Evolutionary conservation across 179 eudicot species (phyloP), one percentile per base, ranked within the genome.

Genomic region (Drosera spatulata): DNA sequence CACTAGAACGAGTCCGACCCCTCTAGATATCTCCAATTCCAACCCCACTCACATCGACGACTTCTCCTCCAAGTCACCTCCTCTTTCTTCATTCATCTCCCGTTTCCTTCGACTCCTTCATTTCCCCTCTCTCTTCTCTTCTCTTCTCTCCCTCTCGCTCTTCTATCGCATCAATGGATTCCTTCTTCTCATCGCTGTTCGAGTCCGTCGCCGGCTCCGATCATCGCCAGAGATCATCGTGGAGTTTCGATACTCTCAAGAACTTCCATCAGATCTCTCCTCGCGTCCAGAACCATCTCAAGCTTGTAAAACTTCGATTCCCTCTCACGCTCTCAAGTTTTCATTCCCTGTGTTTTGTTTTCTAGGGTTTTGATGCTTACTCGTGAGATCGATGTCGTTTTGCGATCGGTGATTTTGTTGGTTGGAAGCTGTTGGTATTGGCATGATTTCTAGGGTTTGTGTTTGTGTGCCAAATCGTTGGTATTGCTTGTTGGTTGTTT

Each of bases 211-310:
- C 87, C 10, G 81, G 69, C 58, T 65, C 82, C 11, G 15, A 68
- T 0, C 54, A 75, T n/a, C 62, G 88, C 3, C 59, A 66, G 33
- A 22, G 33, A 22, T 22, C 33, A 65, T 67, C 73, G 55, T 78
- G 89, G 85, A 76, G 65, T 71, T 85, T 66, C 55, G 80, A 84
- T 60, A 77, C 91, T 50, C 87, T 86, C 66, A 93, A 93, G 77
- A 91, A 82, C 65, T 66, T 93, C 39, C 78, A 84, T 37, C 86
- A 81, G 72, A 89, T 93, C 73, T 78, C 99, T 22, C 93, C 96
- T 8, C 14, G 39, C 56, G 95, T 86, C 62, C 99, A 80, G 65
- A 73, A 80, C 48, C 99, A 93, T 79, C 99, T 89, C 66, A 86
- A 88, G 66, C 85, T 79, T 85, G 96, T 85, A 22, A 22, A 22